phyloP scores from a whole-genome alignment of 192 early-diverging fungal species.

The Pilaira anomala region DNA sequence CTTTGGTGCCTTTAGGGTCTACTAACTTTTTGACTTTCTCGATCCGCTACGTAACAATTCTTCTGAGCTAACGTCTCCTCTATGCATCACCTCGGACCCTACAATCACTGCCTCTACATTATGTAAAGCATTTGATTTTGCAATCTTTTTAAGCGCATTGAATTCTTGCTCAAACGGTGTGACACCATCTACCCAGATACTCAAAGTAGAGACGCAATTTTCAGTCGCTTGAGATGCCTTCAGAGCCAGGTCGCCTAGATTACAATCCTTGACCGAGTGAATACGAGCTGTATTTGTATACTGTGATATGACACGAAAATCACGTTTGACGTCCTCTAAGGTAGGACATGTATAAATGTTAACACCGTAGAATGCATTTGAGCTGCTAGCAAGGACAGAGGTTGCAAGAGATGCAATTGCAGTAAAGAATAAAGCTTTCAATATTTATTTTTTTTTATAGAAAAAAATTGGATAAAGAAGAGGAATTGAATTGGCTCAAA shows the following conservation, averaged over 20 bases:
- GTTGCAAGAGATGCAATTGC: not conserved
- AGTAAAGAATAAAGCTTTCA: not conserved
- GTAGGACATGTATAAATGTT: slow-evolving; percentile 51
- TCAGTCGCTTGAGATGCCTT: slow-evolving; percentile 48
- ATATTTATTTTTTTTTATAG: not conserved
- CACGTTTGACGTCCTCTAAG: slow-evolving; percentile 43
- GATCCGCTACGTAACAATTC: slow-evolving; percentile 48
- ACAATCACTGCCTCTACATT: slow-evolving; percentile 54
- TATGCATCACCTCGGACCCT: slow-evolving; percentile 58
- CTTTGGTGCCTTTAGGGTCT: slow-evolving; percentile 33
- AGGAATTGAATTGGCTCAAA: not conserved
- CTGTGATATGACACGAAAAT: slow-evolving; percentile 44
- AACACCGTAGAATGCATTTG: slow-evolving; percentile 46
- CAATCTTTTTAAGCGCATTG: slow-evolving; percentile 43
- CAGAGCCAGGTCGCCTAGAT: slow-evolving; percentile 51
- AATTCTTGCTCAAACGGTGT: slow-evolving; percentile 43
- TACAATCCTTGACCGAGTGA: slow-evolving; percentile 48
- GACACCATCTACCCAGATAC: slow-evolving; percentile 54
- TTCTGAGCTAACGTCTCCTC: slow-evolving; percentile 43
- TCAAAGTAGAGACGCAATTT: slow-evolving; percentile 49
- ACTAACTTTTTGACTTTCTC: slow-evolving; percentile 38
- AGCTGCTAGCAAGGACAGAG: not conserved
- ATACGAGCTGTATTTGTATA: slow-evolving; percentile 53
- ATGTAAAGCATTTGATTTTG: slow-evolving; percentile 32
- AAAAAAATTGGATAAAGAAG: not conserved